Percentiles rank a stretch among this genome's conserved stretches.
phyloP scores from a whole-genome alignment of 768 basidiomycete species.

The Baorangia bicolor region DNA sequence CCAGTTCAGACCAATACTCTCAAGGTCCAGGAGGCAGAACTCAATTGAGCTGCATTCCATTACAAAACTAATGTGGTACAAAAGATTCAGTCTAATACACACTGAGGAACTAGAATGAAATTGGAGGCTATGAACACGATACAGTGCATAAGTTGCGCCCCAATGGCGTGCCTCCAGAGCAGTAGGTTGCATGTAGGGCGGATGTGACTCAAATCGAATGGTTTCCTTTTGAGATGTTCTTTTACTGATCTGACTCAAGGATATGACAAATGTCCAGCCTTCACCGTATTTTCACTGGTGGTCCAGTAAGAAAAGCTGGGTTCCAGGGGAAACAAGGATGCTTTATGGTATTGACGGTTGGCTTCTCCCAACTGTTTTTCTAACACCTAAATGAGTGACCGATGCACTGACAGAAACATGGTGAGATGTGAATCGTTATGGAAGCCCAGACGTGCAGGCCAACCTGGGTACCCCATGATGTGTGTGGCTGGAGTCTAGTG shows the following conservation, averaged over 20 bases:
- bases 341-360: slow-evolving; percentile 71
- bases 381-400: slow-evolving; percentile 57
- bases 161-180: slow-evolving; percentile 85
- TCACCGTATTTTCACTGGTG: slow-evolving; percentile 46
- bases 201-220: slow-evolving; percentile 72
- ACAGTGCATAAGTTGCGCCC: slow-evolving; percentile 85
- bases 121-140: slow-evolving; percentile 62
- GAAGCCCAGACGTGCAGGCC: neutral
- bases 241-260: slow-evolving; percentile 63
- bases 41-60: slow-evolving; percentile 67
- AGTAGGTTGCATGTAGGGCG: slow-evolving; percentile 63
- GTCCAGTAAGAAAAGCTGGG: slow-evolving; percentile 7
- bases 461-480: neutral
- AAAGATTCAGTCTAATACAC: slow-evolving; percentile 8
- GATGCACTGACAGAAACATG: neutral
- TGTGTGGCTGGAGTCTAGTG: neutral
- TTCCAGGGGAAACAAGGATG: neutral
- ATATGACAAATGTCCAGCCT: slow-evolving; percentile 66
- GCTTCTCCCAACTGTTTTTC: slow-evolving; percentile 87
- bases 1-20: slow-evolving; percentile 84
- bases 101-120: neutral
- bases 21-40: slow-evolving; percentile 81
- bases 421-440: neutral
- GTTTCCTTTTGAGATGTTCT: slow-evolving; percentile 68
- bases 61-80: slow-evolving; percentile 58